These are phyloP conservation scores for Carnegiea gigantea DNA, from an alignment of 179 eudicot genomes.

Conservation along the genomic window DNA sequence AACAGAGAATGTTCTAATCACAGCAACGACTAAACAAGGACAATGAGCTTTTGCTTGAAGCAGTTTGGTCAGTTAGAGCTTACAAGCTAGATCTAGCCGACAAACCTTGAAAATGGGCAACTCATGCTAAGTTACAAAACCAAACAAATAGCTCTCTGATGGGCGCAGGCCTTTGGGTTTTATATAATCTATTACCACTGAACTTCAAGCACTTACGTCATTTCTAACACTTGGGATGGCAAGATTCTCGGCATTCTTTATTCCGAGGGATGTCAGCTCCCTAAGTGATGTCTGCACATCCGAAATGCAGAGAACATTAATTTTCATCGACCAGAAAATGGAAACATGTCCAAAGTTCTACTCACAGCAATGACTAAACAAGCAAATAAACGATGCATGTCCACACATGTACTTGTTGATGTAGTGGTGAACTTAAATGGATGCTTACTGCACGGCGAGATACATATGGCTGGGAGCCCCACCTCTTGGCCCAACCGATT, in stretches of 20 bases:
- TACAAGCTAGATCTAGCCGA: background rate
- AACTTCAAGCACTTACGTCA: conserved; percentile 59
- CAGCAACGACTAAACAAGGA: too few species aligned
- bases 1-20: too few species aligned
- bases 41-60: background rate
- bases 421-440: background rate
- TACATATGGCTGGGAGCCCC: conserved; percentile 93
- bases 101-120: background rate
- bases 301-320: conserved; percentile 10
- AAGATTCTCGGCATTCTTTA: conserved; percentile 91
- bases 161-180: background rate
- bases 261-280: conserved; percentile 89
- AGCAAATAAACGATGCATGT: background rate
- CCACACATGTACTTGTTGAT: too few species aligned
- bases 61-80: background rate
- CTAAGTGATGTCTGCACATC: conserved; percentile 71
- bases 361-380: background rate
- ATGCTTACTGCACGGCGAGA: conserved; percentile 83
- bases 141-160: background rate
- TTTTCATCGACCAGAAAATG: background rate
- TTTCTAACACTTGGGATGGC: conserved; percentile 94
- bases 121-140: background rate
- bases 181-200: background rate
- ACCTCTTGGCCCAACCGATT: conserved; percentile 87
- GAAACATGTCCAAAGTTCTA: background rate